Conservation (phyloP, 1,284 basidiomycete species). For the Naganishia sp. region DNA sequence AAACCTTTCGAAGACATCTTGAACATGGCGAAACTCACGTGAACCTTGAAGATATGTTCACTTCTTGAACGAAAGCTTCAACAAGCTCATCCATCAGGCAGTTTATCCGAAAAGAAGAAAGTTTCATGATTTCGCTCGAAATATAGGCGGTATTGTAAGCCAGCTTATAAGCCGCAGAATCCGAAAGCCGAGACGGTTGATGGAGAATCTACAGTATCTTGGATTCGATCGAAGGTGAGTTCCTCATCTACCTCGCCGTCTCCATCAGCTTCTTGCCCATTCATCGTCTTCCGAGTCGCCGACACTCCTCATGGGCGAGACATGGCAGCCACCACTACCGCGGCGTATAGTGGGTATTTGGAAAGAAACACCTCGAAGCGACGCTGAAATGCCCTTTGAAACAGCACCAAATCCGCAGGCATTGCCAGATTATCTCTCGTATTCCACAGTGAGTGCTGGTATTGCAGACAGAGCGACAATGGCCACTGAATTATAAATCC, state of each 20-base stretch:
- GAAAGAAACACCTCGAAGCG: too few relatives aligned
- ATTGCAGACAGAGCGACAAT: too few relatives aligned
- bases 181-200: conserved; percentile 4
- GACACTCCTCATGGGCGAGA: background rate
- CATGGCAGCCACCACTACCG: conserved; percentile 21
- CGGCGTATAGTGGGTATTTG: conserved; percentile 15
- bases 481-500: background rate
- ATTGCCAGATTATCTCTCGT: conserved; percentile 28
- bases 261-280: too few relatives aligned
- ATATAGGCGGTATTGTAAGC: too few relatives aligned
- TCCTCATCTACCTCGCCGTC: too few relatives aligned
- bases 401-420: conserved; percentile 28
- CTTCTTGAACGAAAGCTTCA: too few relatives aligned
- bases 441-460: conserved; percentile 20
- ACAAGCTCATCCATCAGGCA: too few relatives aligned
- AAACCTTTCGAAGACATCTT: background rate
- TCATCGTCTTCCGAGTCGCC: too few relatives aligned
- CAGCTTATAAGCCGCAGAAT: too few relatives aligned
- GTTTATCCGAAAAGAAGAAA: too few relatives aligned
- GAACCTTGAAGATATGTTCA: too few relatives aligned
- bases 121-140: too few relatives aligned
- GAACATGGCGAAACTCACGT: background rate
- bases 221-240: background rate
- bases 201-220: conserved; percentile 1
- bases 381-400: background rate